A percentile compares a stretch with the other conserved stretches of the same genome.
Evolutionary conservation across 371 early-diverging fungal genomes (phyloP).

Genomic region (Rhizopus arrhizus): DNA sequence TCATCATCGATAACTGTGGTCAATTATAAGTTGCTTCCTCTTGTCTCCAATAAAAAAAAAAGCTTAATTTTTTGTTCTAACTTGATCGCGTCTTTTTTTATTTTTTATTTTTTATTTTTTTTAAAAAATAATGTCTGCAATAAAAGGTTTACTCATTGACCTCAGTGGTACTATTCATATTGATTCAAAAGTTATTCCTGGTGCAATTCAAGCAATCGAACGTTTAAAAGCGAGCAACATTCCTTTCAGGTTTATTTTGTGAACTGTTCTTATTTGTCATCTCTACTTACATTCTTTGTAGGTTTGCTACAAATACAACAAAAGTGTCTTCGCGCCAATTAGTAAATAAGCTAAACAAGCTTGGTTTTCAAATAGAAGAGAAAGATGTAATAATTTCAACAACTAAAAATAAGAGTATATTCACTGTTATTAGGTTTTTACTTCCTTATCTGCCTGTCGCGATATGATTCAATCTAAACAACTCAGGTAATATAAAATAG

Average conservation of each 20-base stretch:
- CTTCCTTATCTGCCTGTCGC: constrained; percentile 78
- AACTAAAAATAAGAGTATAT: neutral
- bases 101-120: neutral
- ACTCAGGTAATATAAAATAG: constrained; percentile 37
- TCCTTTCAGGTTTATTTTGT: constrained; percentile 44
- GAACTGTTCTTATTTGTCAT: neutral
- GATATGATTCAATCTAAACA: constrained; percentile 54
- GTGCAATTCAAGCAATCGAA: constrained; percentile 68
- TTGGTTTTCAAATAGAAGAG: constrained; percentile 72
- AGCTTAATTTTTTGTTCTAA: constrained; percentile 1
- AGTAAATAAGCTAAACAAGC: constrained; percentile 49
- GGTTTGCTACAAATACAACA: constrained; percentile 86
- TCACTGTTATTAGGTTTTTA: constrained; percentile 59
- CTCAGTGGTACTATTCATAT: constrained; percentile 83
- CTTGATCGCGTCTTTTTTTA: neutral
- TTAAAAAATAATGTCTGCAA: constrained; percentile 13
- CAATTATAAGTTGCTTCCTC: constrained; percentile 46
- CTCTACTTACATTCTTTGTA: constrained; percentile 10
- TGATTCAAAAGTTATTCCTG: constrained; percentile 68
- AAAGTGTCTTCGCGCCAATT: constrained; percentile 65
- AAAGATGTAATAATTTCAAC: constrained; percentile 52
- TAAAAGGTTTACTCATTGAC: constrained; percentile 74
- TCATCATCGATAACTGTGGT: constrained; percentile 73
- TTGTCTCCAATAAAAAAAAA: neutral
- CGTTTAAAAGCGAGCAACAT: constrained; percentile 63